A percentile compares a stretch with the other conserved stretches of the same genome.
Conservation (phyloP, 2,329 filamentous ascomycete genomes). For the Exutisphaerella laricina region DNA sequence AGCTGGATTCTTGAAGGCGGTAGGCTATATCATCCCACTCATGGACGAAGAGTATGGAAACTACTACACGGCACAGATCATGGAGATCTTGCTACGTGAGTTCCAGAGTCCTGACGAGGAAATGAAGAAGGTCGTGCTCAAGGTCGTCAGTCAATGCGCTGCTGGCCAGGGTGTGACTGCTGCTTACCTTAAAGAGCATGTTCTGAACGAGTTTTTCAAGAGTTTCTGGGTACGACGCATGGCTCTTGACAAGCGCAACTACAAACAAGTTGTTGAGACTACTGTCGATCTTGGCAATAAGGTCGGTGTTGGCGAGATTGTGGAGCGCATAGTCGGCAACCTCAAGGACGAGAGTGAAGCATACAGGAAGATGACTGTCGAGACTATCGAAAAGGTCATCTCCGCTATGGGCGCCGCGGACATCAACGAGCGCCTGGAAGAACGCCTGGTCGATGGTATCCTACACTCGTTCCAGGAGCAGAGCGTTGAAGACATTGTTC, state of each 20-base stretch:
- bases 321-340: constrained; percentile 88
- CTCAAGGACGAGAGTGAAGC: constrained; percentile 97
- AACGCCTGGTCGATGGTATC: constrained; percentile 90
- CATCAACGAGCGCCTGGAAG: constrained; percentile 85
- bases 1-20: constrained; percentile 92
- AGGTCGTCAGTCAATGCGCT: constrained; percentile 93
- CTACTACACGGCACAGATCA: constrained; percentile 97
- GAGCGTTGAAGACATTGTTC: constrained; percentile 89
- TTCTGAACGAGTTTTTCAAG: constrained; percentile 96
- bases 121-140: constrained; percentile 99
- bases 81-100: constrained; percentile 94
- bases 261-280: constrained; percentile 94
- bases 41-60: constrained; percentile 99
- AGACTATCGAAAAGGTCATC: constrained; percentile 95
- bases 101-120: constrained; percentile 97
- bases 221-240: constrained; percentile 97
- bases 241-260: constrained; percentile 96
- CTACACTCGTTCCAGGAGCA: constrained; percentile 97
- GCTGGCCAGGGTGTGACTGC: constrained; percentile 92
- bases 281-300: constrained; percentile 97
- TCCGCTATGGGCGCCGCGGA: constrained; percentile 90
- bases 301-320: constrained; percentile 92
- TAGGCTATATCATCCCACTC: constrained; percentile 94
- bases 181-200: constrained; percentile 89
- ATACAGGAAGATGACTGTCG: constrained; percentile 98